A percentile compares a stretch with the other conserved stretches of the same genome.
Conservation (phyloP, 768 basidiomycete species). For the Stropharia rugosoannulata region DNA sequence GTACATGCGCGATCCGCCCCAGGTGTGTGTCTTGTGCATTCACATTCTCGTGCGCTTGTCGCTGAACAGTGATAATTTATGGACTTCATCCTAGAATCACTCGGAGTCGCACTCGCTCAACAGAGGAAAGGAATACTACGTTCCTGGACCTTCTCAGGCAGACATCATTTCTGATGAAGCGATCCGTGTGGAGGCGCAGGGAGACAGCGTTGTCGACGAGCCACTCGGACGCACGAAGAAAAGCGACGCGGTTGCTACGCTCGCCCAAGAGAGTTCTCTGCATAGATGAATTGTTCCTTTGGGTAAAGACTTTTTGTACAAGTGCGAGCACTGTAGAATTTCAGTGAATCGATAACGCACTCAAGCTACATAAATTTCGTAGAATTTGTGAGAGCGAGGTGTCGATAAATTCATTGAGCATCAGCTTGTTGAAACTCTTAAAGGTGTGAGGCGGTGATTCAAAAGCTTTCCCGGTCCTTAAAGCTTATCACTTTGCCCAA, state of each 20-base stretch:
- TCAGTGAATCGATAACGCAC: too few relatives aligned
- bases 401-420: too few relatives aligned
- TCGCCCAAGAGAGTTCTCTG: neutral
- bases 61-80: too few relatives aligned
- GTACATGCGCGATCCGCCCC: slow-evolving; percentile 19
- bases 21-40: slow-evolving; percentile 9
- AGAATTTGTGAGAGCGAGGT: too few relatives aligned
- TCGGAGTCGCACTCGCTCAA: neutral
- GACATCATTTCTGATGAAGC: neutral
- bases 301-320: too few relatives aligned
- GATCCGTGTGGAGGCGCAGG: neutral
- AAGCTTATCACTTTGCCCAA: too few relatives aligned
- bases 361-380: too few relatives aligned
- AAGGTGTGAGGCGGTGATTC: too few relatives aligned
- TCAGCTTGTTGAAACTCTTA: too few relatives aligned
- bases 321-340: too few relatives aligned
- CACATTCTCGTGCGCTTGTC: neutral
- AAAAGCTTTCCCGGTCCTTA: too few relatives aligned
- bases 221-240: neutral
- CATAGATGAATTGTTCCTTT: neutral
- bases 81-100: neutral
- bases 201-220: neutral
- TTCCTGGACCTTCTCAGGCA: neutral
- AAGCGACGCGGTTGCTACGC: neutral
- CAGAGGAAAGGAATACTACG: neutral